A percentile compares a stretch with the other conserved stretches of the same genome.
phyloP scores from a whole-genome alignment of 2,329 filamentous ascomycete species.

The Xylariaceae sp. region DNA sequence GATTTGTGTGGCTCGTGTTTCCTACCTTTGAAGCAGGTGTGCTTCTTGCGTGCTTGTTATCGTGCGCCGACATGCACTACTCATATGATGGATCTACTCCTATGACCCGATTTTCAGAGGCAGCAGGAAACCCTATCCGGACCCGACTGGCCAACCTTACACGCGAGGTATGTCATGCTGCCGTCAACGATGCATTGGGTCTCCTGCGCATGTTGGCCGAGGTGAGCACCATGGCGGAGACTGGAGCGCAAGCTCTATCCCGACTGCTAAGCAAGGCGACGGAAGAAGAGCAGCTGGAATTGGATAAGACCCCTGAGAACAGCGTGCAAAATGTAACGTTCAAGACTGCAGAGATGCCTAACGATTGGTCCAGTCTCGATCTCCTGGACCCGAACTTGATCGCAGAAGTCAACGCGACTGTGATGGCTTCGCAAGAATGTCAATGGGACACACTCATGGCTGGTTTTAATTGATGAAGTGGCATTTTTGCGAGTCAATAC shows the following conservation, averaged over 20 bases:
- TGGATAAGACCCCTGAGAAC: not conserved
- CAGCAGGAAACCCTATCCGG: not conserved
- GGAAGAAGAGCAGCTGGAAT: not conserved
- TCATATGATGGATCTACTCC: not conserved
- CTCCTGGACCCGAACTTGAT: not conserved
- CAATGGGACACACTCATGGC: not conserved
- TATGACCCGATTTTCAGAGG: not conserved
- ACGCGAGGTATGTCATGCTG: not conserved
- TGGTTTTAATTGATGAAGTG: not conserved
- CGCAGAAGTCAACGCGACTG: not conserved
- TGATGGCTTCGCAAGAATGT: not conserved
- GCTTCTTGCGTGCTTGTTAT: constrained; percentile 6
- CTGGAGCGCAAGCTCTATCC: not conserved
- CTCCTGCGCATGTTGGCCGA: not conserved
- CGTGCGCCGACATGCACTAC: not conserved
- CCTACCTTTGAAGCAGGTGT: constrained; percentile 19
- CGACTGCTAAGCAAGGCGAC: not conserved
- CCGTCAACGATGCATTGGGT: not conserved
- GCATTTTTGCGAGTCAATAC: too few species aligned
- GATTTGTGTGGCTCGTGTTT: constrained; percentile 11
- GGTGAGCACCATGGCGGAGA: not conserved
- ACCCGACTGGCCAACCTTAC: not conserved
- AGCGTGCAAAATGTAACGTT: not conserved
- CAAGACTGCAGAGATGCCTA: not conserved
- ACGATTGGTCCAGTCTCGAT: not conserved